Percentiles rank a stretch among this genome's conserved stretches.
Conservation (phyloP, 2,329 filamentous ascomycete species). For the Stagonosporopsis rhizophila region DNA sequence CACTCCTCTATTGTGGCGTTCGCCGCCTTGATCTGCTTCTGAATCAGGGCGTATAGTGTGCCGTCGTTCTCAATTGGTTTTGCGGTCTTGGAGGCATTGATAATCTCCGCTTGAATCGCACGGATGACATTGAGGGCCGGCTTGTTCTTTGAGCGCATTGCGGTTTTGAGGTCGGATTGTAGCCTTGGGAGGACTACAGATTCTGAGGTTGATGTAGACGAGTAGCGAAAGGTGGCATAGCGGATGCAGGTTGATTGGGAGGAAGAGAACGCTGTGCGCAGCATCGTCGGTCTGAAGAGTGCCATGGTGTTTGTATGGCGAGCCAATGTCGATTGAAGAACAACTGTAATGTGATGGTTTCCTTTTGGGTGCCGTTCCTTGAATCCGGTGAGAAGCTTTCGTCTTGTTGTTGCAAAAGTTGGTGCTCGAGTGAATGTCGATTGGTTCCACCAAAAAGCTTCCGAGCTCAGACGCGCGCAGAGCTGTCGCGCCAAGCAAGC, state of each 20-base stretch:
- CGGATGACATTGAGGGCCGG: slow-evolving; percentile 73
- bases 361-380: neutral
- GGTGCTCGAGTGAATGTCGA: slow-evolving; percentile 11
- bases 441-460: slow-evolving; percentile 16
- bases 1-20: slow-evolving; percentile 70
- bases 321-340: neutral
- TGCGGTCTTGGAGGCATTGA: slow-evolving; percentile 77
- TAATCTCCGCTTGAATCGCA: slow-evolving; percentile 70
- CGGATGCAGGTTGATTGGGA: slow-evolving; percentile 30
- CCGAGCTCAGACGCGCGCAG: slow-evolving; percentile 16
- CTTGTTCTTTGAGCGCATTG: slow-evolving; percentile 58
- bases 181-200: slow-evolving; percentile 52
- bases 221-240: slow-evolving; percentile 28
- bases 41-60: slow-evolving; percentile 71
- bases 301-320: slow-evolving; percentile 30
- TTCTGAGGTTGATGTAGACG: slow-evolving; percentile 27
- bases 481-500: slow-evolving; percentile 28
- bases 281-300: slow-evolving; percentile 31
- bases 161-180: slow-evolving; percentile 55
- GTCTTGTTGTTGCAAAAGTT: neutral
- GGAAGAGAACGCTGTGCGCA: slow-evolving; percentile 23
- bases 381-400: neutral
- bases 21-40: slow-evolving; percentile 66
- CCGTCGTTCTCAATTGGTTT: slow-evolving; percentile 74
- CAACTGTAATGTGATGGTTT: too few relatives aligned